Base-by-base conservation (phyloP, 495 filamentous ascomycete genomes). In the Mytilinidion resinicola region DNA sequence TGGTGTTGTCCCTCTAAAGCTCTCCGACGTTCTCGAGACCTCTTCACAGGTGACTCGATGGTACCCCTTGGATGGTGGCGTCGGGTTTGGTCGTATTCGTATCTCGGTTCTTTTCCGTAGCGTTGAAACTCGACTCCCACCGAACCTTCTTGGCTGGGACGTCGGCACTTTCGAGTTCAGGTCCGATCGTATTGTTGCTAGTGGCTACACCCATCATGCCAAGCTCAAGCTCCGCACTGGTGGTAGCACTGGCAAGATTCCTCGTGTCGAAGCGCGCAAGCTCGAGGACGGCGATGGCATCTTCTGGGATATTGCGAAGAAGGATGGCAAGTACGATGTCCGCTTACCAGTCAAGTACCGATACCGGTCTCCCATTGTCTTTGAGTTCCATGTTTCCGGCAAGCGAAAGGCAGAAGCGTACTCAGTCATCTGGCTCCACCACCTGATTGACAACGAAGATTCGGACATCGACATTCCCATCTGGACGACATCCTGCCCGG, bases 101-200 rank as follows among this genome's bases (percentile, higher is more conserved):
- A 86, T 97, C 60, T 93, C 89, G 0, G 70, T 96, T 6, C 79
- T 96, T 1, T 91, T 95, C 78, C 82, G 92, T 21, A 88, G 85
- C 48, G 80, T 96, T 21, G 92, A 95, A 69, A 85, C 91, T 30
- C 81, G 83, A 20, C 77, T 96, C 0, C 91, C 91, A 6, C 85
- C 88, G 0, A 76, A 82, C 20, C 83, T 93, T 74, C 82, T 95
- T 8, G 90, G 92, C 25, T 96, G 90, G 82, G 89, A 96, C 57
- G 88, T 96, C 14, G 93, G 93, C 34, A 95, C 91, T 0, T 96
- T 96, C 66, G 88, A 96, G 63, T 96, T 97, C 68, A 67, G 67
- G 0, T 84, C 82, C 0, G 80, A 89, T 21, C 81, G 78, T 49
- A 80, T 95, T 52, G 72, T 81, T 20, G 81, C 83, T 0, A 70